Conservation (phyloP, 2,329 filamentous ascomycete genomes). For the Colletotrichum phormii region DNA sequence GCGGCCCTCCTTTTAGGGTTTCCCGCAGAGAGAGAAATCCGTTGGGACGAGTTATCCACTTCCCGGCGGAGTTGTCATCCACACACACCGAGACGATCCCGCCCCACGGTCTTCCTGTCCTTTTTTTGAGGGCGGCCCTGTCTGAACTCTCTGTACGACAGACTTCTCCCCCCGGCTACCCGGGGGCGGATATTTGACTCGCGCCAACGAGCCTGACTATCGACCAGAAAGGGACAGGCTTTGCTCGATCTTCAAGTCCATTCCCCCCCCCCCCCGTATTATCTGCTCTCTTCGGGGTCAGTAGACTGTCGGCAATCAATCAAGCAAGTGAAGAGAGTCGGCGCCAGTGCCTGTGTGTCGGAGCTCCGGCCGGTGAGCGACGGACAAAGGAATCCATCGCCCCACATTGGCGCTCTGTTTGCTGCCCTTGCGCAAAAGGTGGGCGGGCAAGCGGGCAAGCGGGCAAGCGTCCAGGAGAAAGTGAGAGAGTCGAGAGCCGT, state of each 20-base stretch:
- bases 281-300: background rate
- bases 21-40: background rate
- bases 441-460: too few relatives aligned
- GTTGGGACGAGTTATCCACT: background rate
- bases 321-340: background rate
- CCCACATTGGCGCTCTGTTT: constrained; percentile 17
- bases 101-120: background rate
- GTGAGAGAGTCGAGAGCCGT: background rate
- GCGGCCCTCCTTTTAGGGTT: background rate
- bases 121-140: background rate
- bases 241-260: background rate
- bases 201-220: background rate
- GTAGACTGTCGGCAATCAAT: background rate
- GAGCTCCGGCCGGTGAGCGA: constrained; percentile 33
- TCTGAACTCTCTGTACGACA: background rate
- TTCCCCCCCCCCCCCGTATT: background rate
- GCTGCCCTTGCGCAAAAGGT: constrained; percentile 1
- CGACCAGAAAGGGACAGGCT: background rate
- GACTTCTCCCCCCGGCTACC: background rate
- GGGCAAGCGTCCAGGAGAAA: background rate
- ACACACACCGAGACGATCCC: background rate
- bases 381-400: constrained; percentile 21
- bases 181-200: background rate
- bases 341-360: constrained; percentile 8
- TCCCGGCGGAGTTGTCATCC: background rate